Conservation (phyloP, 2,329 filamentous ascomycete species). For the Pseudopyricularia javanii region DNA sequence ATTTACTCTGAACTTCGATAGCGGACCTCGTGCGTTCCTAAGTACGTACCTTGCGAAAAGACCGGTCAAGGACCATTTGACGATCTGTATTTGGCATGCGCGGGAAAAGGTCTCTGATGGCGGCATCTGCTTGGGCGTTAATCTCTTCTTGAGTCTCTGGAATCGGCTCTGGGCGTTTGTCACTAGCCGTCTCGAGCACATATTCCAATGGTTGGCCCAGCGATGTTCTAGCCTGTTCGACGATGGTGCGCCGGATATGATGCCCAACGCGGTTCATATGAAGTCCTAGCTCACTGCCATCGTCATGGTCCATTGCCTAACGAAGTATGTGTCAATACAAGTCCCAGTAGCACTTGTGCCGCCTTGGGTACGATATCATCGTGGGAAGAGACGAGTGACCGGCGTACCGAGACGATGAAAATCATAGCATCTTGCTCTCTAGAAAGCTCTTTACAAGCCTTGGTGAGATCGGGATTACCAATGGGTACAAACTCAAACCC, state of each 20-base stretch:
- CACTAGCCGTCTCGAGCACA: background rate
- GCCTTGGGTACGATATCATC: background rate
- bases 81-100: constrained; percentile 54
- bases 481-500: constrained; percentile 52
- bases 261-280: constrained; percentile 48
- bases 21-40: background rate
- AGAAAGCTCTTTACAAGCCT: constrained; percentile 51
- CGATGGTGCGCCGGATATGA: constrained; percentile 46
- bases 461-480: constrained; percentile 48
- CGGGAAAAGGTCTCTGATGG: constrained; percentile 51
- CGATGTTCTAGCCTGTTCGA: constrained; percentile 36
- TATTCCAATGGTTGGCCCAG: constrained; percentile 14
- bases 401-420: constrained; percentile 52
- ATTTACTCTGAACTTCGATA: background rate
- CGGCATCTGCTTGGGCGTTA: constrained; percentile 48
- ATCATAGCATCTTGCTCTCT: constrained; percentile 50
- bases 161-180: constrained; percentile 40
- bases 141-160: constrained; percentile 47
- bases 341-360: no score
- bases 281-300: constrained; percentile 24
- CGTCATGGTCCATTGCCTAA: constrained; percentile 20
- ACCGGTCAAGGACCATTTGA: constrained; percentile 47
- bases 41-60: constrained; percentile 46
- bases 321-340: background rate
- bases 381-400: background rate